A percentile compares a stretch with the other conserved stretches of the same genome.
phyloP scores from a whole-genome alignment of 2,329 filamentous ascomycete species.

The Pestalotiopsis sp. region DNA sequence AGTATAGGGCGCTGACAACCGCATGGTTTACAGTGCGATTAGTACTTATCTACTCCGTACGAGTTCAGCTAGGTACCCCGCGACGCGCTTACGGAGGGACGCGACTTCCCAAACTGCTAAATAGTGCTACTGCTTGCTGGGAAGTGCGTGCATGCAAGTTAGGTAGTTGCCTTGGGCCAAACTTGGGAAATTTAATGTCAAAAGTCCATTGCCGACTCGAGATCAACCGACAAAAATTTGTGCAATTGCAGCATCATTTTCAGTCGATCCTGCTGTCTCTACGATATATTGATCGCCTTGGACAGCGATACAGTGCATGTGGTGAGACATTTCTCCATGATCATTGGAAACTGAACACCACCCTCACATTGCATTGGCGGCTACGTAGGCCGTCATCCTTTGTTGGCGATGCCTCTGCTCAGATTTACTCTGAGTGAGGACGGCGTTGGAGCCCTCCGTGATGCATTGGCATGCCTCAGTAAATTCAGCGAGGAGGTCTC shows the following conservation, averaged over 20 bases:
- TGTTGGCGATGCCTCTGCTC: conserved; percentile 58
- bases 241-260: not conserved
- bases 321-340: not conserved
- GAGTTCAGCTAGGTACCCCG: conserved; percentile 23
- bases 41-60: too few relatives aligned
- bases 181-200: not conserved
- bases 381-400: not conserved
- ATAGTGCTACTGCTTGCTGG: not conserved
- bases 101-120: conserved; percentile 8
- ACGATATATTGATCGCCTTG: not conserved
- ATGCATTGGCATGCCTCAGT: conserved; percentile 72
- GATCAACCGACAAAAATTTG: not conserved
- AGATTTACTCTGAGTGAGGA: conserved; percentile 77
- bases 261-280: not conserved
- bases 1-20: not conserved
- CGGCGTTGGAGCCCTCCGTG: conserved; percentile 70
- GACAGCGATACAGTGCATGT: not conserved
- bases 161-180: not conserved
- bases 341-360: not conserved
- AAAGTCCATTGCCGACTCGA: not conserved
- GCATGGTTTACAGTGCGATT: not conserved
- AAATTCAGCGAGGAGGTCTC: conserved; percentile 82
- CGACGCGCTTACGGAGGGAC: conserved; percentile 24
- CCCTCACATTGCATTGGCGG: not conserved
- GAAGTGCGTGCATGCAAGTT: conserved; percentile 1